Evolutionary conservation across 140 eudicot genomes (phyloP).

Genomic region (Oenanthe javanica): DNA sequence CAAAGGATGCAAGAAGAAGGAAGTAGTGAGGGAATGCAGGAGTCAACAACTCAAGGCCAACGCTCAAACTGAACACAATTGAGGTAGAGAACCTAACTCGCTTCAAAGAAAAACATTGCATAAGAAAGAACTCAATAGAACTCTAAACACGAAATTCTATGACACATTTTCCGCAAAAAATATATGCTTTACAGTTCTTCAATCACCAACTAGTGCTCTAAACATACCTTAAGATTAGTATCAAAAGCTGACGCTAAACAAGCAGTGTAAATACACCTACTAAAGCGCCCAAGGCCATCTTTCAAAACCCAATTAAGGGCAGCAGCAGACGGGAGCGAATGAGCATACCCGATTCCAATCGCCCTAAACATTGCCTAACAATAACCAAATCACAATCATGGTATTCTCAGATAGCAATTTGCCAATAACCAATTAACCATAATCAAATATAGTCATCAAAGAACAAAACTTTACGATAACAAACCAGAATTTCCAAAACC

Average conservation of each 20-base stretch:
- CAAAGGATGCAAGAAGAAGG: constrained; percentile 85
- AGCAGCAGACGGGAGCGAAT: constrained; percentile 91
- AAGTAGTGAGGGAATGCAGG: constrained; percentile 83
- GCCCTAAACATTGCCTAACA: constrained; percentile 95
- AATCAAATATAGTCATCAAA: not conserved
- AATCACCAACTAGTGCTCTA: constrained; percentile 6
- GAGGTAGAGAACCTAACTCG: constrained; percentile 93
- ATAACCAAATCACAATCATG: not conserved
- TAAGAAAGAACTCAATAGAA: not conserved
- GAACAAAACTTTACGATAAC: not conserved
- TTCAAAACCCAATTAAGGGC: constrained; percentile 94
- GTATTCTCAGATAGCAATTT: not conserved
- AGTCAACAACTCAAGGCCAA: constrained; percentile 94
- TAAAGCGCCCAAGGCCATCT: constrained; percentile 88
- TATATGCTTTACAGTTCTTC: not conserved
- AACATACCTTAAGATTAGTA: constrained; percentile 81
- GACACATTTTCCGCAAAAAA: not conserved
- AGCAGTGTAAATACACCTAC: constrained; percentile 93
- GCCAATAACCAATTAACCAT: not conserved
- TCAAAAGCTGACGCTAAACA: constrained; percentile 89
- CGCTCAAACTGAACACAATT: constrained; percentile 86
- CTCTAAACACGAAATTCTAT: not conserved
- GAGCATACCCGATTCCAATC: constrained; percentile 80
- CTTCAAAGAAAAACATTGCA: constrained; percentile 32
- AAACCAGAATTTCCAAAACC: not conserved